Percentiles rank a stretch among this genome's conserved stretches.
Evolutionary conservation across 1,284 basidiomycete genomes (phyloP).

Genomic region (Rhodofomes roseus): DNA sequence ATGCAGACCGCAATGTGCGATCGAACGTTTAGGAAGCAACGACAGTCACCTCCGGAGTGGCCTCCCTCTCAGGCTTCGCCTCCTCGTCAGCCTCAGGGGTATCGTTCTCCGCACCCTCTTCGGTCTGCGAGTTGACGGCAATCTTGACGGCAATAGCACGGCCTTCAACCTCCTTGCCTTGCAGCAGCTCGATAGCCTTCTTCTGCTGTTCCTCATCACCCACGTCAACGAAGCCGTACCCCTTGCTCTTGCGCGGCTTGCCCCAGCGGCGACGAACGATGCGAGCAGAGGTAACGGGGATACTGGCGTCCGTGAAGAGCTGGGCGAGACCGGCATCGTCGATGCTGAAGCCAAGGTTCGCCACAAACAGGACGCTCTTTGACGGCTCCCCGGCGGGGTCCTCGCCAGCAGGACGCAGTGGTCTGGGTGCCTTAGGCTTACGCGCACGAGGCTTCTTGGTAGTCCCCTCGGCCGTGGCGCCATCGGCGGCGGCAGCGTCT

Average conservation of each 20-base stretch:
- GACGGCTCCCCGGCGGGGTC: constrained; percentile 78
- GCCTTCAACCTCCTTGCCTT: constrained; percentile 81
- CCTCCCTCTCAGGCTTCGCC: constrained; percentile 26
- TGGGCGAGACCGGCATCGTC: constrained; percentile 75
- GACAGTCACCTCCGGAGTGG: constrained; percentile 26
- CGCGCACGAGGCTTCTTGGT: constrained; percentile 53
- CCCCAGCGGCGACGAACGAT: constrained; percentile 84
- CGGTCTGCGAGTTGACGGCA: constrained; percentile 61
- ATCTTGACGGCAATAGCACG: constrained; percentile 84
- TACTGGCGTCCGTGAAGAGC: constrained; percentile 81
- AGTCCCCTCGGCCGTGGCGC: constrained; percentile 9
- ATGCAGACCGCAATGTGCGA: neutral
- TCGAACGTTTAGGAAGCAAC: constrained; percentile 24
- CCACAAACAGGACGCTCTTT: constrained; percentile 88
- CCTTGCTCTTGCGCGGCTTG: constrained; percentile 80
- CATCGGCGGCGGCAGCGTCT: constrained; percentile 11
- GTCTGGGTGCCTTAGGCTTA: constrained; percentile 56
- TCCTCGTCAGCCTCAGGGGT: constrained; percentile 32
- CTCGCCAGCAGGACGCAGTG: constrained; percentile 65
- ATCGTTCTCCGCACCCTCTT: constrained; percentile 29
- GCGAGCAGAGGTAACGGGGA: constrained; percentile 79
- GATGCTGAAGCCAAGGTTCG: constrained; percentile 90
- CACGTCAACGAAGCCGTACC: constrained; percentile 93
- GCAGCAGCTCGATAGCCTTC: constrained; percentile 78
- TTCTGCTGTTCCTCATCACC: constrained; percentile 80